Evolutionary conservation across 2,329 filamentous ascomycete genomes (phyloP).

Genomic region (Xylaria multiplex): DNA sequence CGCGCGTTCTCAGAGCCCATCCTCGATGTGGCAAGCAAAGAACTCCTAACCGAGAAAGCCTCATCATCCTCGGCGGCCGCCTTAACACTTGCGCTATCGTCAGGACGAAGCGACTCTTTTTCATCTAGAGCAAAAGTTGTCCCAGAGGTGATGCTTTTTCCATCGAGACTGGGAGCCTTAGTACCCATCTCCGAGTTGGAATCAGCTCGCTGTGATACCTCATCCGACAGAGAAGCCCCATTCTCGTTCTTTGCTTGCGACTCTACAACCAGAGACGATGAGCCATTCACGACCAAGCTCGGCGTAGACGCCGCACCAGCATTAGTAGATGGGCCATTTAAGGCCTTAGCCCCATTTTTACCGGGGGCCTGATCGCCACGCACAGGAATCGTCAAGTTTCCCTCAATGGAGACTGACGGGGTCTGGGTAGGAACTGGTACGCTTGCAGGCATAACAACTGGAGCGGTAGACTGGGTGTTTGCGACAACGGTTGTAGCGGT

Average conservation of each 20-base stretch:
- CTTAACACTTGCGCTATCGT: constrained; percentile 95
- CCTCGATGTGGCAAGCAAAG: constrained; percentile 78
- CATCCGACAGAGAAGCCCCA: constrained; percentile 58
- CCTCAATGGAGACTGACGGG: constrained; percentile 35
- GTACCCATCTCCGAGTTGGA: constrained; percentile 73
- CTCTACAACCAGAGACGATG: constrained; percentile 54
- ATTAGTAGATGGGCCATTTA: constrained; percentile 38
- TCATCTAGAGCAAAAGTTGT: constrained; percentile 97
- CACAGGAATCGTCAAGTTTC: constrained; percentile 26
- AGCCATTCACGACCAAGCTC: constrained; percentile 62
- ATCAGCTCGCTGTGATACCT: constrained; percentile 66
- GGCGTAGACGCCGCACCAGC: constrained; percentile 46
- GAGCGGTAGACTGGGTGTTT: constrained; percentile 36
- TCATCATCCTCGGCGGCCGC: constrained; percentile 90
- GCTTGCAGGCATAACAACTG: constrained; percentile 37
- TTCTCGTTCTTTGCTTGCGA: constrained; percentile 46
- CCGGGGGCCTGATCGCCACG: constrained; percentile 31
- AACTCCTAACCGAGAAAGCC: constrained; percentile 78
- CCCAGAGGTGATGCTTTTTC: constrained; percentile 92
- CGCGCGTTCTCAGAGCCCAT: constrained; percentile 82
- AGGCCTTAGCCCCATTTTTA: constrained; percentile 40
- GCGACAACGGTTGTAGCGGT: constrained; percentile 35
- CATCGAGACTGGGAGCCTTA: constrained; percentile 90
- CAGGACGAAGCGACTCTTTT: constrained; percentile 92
- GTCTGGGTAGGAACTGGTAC: constrained; percentile 37